Base-by-base conservation (phyloP, 176 grass and related monocot species). In the Secale cereale region DNA sequence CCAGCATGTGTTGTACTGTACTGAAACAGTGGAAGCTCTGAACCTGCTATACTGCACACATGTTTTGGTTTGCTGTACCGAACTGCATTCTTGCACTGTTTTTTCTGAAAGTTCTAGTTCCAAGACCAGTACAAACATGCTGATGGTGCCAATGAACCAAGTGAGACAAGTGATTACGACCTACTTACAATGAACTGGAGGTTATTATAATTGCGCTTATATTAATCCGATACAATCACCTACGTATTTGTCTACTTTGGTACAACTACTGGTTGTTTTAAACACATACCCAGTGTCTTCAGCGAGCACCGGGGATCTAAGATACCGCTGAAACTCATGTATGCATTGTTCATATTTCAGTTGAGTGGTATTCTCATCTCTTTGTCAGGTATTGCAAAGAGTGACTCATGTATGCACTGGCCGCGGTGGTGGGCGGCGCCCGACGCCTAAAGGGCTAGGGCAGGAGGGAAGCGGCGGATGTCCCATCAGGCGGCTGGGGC, bases 51-150 rank as follows among this genome's bases (percentile, higher is more conserved):
- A 41, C 39, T 41, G 59, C 12, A 31, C 2, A 28, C 13, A 28
- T 74, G 19, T 65, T 79, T 83, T 81, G 19, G 4, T 89, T 75
- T 36, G 36, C 60, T 13, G 60, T 45, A 59, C 69, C 81, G 33
- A 37, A 67, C 16, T 85, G 70, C 70, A 81, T 16, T 25, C 31
- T 30, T 40, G 32, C 50, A 6, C 41, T 73, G 31, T 14, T 60
- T 39, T 28, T 79, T 37, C 36, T 8, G 36, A 37, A 43, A 43
- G 10, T 43, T 43, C 40, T 43, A 43, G 12, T 43, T 11, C 40
- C 40, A 12, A 12, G 40, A 43, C 40, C 40, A 43, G 3, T 43
- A 43, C 40, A 43, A 43, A 43, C 40, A 37, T 37, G 7, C 36
- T 37, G 36, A 37, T 37, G 36, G 36, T 8, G 36, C 36, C 36